These are phyloP conservation scores for Mortierella sp. DNA, from an alignment of 371 early-diverging fungal genomes.

Conservation along the genomic window DNA sequence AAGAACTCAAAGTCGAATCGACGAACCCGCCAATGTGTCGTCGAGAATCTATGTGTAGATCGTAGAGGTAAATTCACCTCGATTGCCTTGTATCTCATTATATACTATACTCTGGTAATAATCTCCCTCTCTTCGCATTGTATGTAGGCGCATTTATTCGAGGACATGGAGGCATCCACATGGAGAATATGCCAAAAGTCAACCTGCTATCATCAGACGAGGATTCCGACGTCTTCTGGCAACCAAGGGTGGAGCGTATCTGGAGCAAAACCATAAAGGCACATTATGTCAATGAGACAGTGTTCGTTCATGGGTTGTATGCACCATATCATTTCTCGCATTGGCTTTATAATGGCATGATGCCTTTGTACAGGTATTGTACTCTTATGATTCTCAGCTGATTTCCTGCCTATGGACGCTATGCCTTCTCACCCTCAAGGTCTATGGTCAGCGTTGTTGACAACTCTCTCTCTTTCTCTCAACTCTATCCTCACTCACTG, in stretches of 20 bases:
- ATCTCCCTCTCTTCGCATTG: no score
- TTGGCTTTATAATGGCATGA: constrained; percentile 64
- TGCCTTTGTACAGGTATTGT: constrained; percentile 60
- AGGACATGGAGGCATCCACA: neutral
- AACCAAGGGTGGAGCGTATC: constrained; percentile 46
- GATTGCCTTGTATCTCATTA: neutral
- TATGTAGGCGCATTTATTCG: constrained; percentile 34
- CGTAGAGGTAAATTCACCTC: neutral
- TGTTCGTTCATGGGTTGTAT: constrained; percentile 65
- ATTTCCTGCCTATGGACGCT: neutral
- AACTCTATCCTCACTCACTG: no score
- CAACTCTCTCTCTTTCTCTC: neutral
- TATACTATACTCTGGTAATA: no score
- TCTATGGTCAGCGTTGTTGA: neutral
- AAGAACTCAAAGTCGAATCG: neutral
- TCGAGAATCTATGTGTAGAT: neutral
- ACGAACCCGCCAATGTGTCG: neutral
- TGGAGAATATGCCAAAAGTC: constrained; percentile 45
- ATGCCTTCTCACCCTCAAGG: neutral
- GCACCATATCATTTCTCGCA: constrained; percentile 65
- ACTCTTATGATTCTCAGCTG: neutral
- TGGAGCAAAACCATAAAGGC: constrained; percentile 21
- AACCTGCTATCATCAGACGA: constrained; percentile 59
- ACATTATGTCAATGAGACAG: constrained; percentile 56
- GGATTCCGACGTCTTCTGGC: constrained; percentile 55